phyloP scores from a whole-genome alignment of 768 basidiomycete genomes.

The Favolaschia claudopus region DNA sequence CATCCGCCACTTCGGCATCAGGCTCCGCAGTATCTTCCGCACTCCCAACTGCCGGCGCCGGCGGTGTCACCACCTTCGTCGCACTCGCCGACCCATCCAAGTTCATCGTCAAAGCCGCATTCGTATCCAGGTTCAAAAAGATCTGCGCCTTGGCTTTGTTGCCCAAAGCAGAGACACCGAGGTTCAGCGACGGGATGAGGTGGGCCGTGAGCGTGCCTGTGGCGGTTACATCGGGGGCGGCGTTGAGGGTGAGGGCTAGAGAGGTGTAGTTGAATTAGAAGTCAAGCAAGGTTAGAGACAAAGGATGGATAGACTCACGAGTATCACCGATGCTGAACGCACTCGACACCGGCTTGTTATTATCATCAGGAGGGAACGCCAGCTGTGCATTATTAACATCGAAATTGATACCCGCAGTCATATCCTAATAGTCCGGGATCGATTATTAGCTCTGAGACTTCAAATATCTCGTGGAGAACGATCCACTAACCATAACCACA shows the following conservation, averaged over 20 bases:
- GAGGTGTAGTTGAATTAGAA: not conserved
- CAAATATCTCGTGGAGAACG: constrained; percentile 14
- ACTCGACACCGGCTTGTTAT: constrained; percentile 27
- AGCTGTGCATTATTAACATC: constrained; percentile 49
- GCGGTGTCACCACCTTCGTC: no score
- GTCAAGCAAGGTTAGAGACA: not conserved
- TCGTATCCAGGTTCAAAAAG: constrained; percentile 51
- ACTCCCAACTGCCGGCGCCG: no score
- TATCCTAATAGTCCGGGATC: constrained; percentile 40
- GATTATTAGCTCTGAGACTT: constrained; percentile 9
- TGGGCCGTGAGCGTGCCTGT: constrained; percentile 54
- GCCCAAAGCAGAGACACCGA: constrained; percentile 52
- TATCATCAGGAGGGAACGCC: constrained; percentile 49
- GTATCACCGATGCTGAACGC: constrained; percentile 48
- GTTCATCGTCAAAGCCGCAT: constrained; percentile 38
- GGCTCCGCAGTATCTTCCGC: no score
- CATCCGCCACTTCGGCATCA: no score
- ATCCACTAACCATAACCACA: no score
- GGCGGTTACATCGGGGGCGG: constrained; percentile 46
- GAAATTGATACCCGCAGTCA: constrained; percentile 53
- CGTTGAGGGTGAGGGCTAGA: constrained; percentile 50
- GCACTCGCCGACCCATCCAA: constrained; percentile 30
- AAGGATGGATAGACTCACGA: constrained; percentile 41
- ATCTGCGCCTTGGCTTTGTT: constrained; percentile 44
- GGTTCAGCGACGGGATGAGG: constrained; percentile 55